Conservation (phyloP, 768 basidiomycete species). For the Boletus vermiculosoides region DNA sequence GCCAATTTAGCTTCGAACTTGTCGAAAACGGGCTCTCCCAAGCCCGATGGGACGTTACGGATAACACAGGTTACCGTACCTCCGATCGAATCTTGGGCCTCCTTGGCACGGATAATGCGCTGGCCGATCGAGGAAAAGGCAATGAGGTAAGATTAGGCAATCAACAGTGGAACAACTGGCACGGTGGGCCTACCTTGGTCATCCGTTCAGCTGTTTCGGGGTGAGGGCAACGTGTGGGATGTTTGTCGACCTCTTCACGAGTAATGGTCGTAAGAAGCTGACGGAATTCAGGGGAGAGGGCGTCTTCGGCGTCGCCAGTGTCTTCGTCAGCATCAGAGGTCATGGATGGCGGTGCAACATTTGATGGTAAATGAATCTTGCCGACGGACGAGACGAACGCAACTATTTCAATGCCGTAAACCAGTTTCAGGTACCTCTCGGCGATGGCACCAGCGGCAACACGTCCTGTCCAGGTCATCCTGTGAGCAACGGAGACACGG, state of each 20-base stretch:
- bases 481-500: conserved; percentile 2
- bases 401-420: conserved; percentile 89
- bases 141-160: conserved; percentile 37
- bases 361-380: conserved; percentile 77
- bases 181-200: conserved; percentile 60
- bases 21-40: conserved; percentile 98
- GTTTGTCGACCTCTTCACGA: conserved; percentile 84
- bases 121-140: conserved; percentile 31
- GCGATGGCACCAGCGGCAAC: conserved; percentile 99
- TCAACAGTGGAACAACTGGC: background rate
- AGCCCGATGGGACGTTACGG: conserved; percentile 82
- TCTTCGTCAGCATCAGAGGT: conserved; percentile 52
- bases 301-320: conserved; percentile 63
- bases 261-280: conserved; percentile 75
- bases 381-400: conserved; percentile 98
- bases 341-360: conserved; percentile 41
- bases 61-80: conserved; percentile 98
- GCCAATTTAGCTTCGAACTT: conserved; percentile 95
- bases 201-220: conserved; percentile 84
- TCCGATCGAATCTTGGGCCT: conserved; percentile 89
- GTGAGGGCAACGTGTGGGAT: conserved; percentile 88
- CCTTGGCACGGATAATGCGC: conserved; percentile 94
- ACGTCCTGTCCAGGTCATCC: conserved; percentile 53
- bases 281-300: conserved; percentile 80
- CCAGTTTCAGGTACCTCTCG: conserved; percentile 87